Evolutionary conservation across 2,329 filamentous ascomycete genomes (phyloP).

Genomic region (Didymosphaeria variabile): DNA sequence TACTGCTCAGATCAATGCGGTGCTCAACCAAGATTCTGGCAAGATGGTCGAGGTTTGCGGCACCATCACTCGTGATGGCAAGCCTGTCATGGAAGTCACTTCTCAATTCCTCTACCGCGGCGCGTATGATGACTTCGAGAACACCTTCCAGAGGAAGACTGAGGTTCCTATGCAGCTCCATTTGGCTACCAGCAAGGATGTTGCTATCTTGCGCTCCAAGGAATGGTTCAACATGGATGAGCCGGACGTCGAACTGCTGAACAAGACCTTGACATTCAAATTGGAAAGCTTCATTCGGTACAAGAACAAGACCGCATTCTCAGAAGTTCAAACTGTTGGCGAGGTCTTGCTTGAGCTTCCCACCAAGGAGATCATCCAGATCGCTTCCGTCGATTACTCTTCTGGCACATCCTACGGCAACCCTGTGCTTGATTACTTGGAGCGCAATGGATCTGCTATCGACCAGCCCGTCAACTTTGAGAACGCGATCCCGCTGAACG

Average conservation of each 20-base stretch:
- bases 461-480: constrained; percentile 98
- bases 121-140: constrained; percentile 90
- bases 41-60: constrained; percentile 99
- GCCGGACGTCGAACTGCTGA: constrained; percentile 83
- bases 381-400: constrained; percentile 96
- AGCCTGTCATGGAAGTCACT: constrained; percentile 96
- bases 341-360: constrained; percentile 94
- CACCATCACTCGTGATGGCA: constrained; percentile 84
- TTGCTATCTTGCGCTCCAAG: constrained; percentile 94
- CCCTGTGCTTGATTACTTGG: constrained; percentile 94
- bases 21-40: constrained; percentile 96
- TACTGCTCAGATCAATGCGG: constrained; percentile 94
- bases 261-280: constrained; percentile 95
- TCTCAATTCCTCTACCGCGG: constrained; percentile 98
- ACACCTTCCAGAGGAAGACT: constrained; percentile 97
- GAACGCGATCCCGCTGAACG: constrained; percentile 93
- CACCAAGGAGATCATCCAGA: constrained; percentile 96
- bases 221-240: constrained; percentile 95
- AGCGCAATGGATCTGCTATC: constrained; percentile 88
- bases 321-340: constrained; percentile 88
- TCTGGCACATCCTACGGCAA: constrained; percentile 92
- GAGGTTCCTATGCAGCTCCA: constrained; percentile 96
- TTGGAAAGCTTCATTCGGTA: constrained; percentile 90
- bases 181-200: constrained; percentile 85
- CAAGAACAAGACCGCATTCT: constrained; percentile 94